phyloP scores from a whole-genome alignment of 495 filamentous ascomycete species.

The Penicillium dipodomyicola region DNA sequence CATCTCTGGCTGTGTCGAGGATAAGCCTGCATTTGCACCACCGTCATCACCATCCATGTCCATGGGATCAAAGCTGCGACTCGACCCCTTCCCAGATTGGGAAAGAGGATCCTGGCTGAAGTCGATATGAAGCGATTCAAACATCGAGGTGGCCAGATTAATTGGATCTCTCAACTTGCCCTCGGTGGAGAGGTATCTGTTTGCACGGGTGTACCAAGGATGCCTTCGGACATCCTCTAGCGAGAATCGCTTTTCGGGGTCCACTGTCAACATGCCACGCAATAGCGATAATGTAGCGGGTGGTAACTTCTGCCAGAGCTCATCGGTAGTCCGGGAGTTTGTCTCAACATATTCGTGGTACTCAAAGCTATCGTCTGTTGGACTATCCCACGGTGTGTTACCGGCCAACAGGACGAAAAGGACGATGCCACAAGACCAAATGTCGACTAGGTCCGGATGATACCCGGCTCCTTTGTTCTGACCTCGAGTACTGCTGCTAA shows the following conservation, averaged over 20 bases:
- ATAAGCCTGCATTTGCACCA: conserved; percentile 45
- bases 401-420: conserved; percentile 92
- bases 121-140: conserved; percentile 89
- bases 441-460: conserved; percentile 78
- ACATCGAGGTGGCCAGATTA: conserved; percentile 84
- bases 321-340: conserved; percentile 75
- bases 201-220: conserved; percentile 89
- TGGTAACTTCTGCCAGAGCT: conserved; percentile 82
- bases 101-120: conserved; percentile 67
- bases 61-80: conserved; percentile 42
- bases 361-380: conserved; percentile 74
- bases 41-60: conserved; percentile 53
- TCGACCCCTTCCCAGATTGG: conserved; percentile 38
- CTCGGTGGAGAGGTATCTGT: conserved; percentile 68
- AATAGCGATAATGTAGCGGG: conserved; percentile 78
- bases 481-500: conserved; percentile 47
- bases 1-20: conserved; percentile 80
- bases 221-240: conserved; percentile 86
- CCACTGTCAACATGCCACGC: conserved; percentile 88
- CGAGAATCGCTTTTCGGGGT: conserved; percentile 72
- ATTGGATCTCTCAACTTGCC: conserved; percentile 79
- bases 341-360: conserved; percentile 80
- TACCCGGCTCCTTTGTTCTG: conserved; percentile 64
- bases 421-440: conserved; percentile 97
- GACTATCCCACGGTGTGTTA: conserved; percentile 98